Conservation (phyloP, 768 basidiomycete species). For the Trametes cingulata region DNA sequence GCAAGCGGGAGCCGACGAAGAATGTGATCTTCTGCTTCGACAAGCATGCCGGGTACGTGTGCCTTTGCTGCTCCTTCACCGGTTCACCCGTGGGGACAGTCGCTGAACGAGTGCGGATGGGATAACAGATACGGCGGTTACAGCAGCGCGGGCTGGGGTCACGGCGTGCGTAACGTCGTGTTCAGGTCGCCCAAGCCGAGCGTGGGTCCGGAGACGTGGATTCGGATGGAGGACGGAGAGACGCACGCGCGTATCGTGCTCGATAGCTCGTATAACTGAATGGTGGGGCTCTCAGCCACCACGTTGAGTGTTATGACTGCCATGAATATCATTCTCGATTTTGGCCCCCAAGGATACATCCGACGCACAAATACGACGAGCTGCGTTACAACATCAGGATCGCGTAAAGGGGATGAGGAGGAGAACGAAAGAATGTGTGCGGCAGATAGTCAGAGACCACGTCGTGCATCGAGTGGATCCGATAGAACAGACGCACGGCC, state of each 20-base stretch:
- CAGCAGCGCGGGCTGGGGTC: conserved; percentile 52
- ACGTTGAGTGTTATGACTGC: too few species aligned
- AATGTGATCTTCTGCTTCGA: conserved; percentile 73
- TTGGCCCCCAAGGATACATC: neutral
- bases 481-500: conserved; percentile 18
- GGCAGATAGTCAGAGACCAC: conserved; percentile 14
- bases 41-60: conserved; percentile 69
- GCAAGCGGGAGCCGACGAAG: conserved; percentile 61
- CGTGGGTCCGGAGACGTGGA: conserved; percentile 58
- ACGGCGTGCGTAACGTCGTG: conserved; percentile 63
- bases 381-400: too few species aligned
- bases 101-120: neutral
- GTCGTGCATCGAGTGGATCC: neutral
- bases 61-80: neutral
- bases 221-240: conserved; percentile 60
- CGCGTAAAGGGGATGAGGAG: too few species aligned
- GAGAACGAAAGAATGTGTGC: neutral
- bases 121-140: conserved; percentile 67
- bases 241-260: conserved; percentile 55
- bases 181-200: conserved; percentile 53
- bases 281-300: neutral
- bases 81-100: neutral
- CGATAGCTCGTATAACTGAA: conserved; percentile 40
- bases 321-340: too few species aligned
- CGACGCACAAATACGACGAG: too few species aligned